Evolutionary conservation across 768 basidiomycete genomes (phyloP).

Genomic region (Phanerochaete sordida): DNA sequence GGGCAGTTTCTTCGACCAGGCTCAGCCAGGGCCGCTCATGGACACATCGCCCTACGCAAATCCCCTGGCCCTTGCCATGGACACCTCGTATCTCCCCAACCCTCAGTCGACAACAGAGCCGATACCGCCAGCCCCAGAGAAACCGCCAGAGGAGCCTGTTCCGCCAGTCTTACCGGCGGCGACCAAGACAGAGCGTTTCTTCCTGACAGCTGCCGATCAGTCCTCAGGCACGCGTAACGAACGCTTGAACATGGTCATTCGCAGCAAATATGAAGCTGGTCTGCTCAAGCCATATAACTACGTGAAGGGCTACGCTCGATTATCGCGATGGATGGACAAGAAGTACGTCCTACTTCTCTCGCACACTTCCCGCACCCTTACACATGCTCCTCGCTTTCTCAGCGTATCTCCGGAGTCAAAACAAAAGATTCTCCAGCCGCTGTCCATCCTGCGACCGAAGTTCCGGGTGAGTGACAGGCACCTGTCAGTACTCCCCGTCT

Average conservation of each 20-base stretch:
- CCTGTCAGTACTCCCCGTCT: neutral
- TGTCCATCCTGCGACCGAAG: constrained; percentile 82
- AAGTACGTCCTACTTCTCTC: constrained; percentile 48
- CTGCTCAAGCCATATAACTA: constrained; percentile 95
- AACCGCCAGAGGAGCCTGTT: constrained; percentile 36
- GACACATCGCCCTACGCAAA: constrained; percentile 27
- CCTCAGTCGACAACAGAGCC: constrained; percentile 21
- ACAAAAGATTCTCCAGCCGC: constrained; percentile 86
- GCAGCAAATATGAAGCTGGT: constrained; percentile 96
- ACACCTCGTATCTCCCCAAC: constrained; percentile 22
- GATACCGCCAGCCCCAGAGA: constrained; percentile 21
- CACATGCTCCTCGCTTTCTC: constrained; percentile 11
- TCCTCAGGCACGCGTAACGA: constrained; percentile 88
- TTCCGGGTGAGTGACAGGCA: constrained; percentile 55
- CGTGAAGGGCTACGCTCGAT: constrained; percentile 88
- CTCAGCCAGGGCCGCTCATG: constrained; percentile 41
- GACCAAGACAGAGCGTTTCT: constrained; percentile 82
- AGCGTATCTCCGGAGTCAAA: constrained; percentile 90
- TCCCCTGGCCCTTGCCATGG: constrained; percentile 21
- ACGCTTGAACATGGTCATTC: constrained; percentile 85
- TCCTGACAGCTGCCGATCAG: constrained; percentile 93
- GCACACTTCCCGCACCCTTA: neutral
- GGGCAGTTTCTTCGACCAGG: constrained; percentile 70
- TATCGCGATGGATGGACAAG: constrained; percentile 93
- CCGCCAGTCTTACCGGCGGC: constrained; percentile 63